Conservation (phyloP, 805 yeast species). For the Candida koratica region DNA sequence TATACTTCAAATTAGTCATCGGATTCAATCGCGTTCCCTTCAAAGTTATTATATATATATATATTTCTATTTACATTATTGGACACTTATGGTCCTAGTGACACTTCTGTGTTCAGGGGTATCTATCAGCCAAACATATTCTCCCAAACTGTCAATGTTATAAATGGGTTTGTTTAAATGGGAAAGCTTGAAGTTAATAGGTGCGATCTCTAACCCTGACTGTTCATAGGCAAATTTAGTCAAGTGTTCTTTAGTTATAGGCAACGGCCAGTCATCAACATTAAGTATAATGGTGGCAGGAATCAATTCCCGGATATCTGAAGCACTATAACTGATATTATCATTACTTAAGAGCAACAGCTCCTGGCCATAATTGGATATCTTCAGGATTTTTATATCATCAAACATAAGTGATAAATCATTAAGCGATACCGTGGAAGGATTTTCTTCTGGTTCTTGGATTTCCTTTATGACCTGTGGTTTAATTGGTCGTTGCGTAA, state of each 20-base stretch:
- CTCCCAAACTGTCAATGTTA: constrained; percentile 20
- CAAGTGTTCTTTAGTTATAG: constrained; percentile 26
- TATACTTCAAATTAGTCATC: constrained; percentile 23
- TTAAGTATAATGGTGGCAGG: constrained; percentile 22
- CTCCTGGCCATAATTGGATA: not conserved
- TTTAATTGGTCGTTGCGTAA: constrained; percentile 24
- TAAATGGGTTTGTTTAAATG: not conserved
- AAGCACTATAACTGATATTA: constrained; percentile 21
- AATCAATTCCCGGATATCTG: constrained; percentile 30
- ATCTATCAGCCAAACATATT: constrained; percentile 25
- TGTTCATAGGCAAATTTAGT: constrained; percentile 22
- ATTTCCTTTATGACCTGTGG: constrained; percentile 11
- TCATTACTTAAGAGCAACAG: constrained; percentile 7
- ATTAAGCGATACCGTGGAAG: constrained; percentile 33
- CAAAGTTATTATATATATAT: not conserved
- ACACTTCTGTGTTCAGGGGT: constrained; percentile 24
- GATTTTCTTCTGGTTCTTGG: constrained; percentile 8
- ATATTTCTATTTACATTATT: constrained; percentile 2
- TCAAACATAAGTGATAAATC: constrained; percentile 37
- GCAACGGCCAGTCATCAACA: constrained; percentile 18
- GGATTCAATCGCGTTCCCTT: not conserved
- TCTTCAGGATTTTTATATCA: constrained; percentile 20
- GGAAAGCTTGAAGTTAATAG: constrained; percentile 18
- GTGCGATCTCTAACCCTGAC: constrained; percentile 32
- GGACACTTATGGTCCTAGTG: constrained; percentile 5